Evolutionary conservation across 768 basidiomycete genomes (phyloP), one percentile per base, ranked within the genome.

Genomic region (Lentinula boryana): DNA sequence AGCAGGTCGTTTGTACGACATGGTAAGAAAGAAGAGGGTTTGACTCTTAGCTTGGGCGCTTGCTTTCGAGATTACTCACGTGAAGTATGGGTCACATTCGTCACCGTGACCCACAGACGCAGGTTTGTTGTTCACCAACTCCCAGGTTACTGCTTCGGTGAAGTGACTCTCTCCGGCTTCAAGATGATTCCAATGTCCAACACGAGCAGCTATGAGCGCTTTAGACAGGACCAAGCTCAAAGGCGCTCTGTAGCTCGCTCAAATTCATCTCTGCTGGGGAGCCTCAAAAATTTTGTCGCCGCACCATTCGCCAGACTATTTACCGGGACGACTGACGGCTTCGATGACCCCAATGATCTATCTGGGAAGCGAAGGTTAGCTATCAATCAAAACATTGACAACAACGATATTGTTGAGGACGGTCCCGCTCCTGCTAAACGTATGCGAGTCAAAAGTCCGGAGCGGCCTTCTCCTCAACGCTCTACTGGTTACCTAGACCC

Each of bases 261-360:
- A n/a, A 76, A 79, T 63, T 81, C 76, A 18, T 86, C 87, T 31
- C 77, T 88, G 66, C 69, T 87, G 46, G 84, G 83, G 54, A 71
- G 84, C 51, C 80, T 88, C 72, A 87, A 82, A 77, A 83, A 78
- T 73, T 74, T 87, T 69, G 86, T 88, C 63, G 81, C 85, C 35
- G 83, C 84, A 18, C 84, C 86, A 49, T 76, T 88, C 64, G 50
- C 71, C 53, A 77, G 81, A 73, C 84, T 87, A 73, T 78, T 81
- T 64, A 71, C 76, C 64, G 70, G 76, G 62, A 76, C 77, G 63
- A 81, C 81, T 68, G 81, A 81, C 64, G 75, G 74, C 60, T 78
- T 79, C 56, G 56, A 64, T 63, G 76, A 76, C 62, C 74, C 78
- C 49, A 78, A 76, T 64, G 79, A 80, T 68, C 68, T 75, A 61